phyloP scores from a whole-genome alignment of 306 rosid genomes.

The Neltuma alba region DNA sequence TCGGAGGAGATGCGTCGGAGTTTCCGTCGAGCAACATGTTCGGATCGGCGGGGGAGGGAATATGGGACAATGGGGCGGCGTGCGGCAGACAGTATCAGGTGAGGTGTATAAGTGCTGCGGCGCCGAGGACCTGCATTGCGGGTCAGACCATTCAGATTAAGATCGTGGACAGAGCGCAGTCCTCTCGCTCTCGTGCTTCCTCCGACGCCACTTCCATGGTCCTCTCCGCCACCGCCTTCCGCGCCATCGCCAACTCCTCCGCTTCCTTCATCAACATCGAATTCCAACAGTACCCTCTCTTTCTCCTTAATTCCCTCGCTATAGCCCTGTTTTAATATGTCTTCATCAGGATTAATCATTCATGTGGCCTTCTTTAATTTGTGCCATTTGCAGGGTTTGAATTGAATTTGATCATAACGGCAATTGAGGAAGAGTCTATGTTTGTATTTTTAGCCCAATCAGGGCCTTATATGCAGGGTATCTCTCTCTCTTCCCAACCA shows the following conservation, averaged over 20 bases:
- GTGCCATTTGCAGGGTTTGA: background rate
- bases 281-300: slow-evolving; percentile 49
- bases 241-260: slow-evolving; percentile 53
- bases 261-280: slow-evolving; percentile 59
- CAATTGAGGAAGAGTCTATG: background rate
- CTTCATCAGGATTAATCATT: background rate
- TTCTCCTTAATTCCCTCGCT: background rate
- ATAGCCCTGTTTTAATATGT: background rate
- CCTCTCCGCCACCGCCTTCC: slow-evolving; percentile 64
- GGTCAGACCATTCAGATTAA: slow-evolving; percentile 59
- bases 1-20: slow-evolving; percentile 42
- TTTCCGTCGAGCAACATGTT: slow-evolving; percentile 69
- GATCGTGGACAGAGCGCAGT: slow-evolving; percentile 66
- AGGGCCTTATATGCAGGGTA: background rate
- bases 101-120: slow-evolving; percentile 66
- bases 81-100: slow-evolving; percentile 76
- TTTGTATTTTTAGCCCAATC: background rate
- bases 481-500: background rate
- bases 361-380: background rate
- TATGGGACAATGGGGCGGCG: slow-evolving; percentile 94
- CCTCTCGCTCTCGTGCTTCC: slow-evolving; percentile 55
- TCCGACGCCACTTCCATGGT: slow-evolving; percentile 44
- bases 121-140: slow-evolving; percentile 50
- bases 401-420: background rate
- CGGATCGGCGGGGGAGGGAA: slow-evolving; percentile 77